Evolutionary conservation across 345 rosid genomes (phyloP).

Genomic region (Clausena lansium): DNA sequence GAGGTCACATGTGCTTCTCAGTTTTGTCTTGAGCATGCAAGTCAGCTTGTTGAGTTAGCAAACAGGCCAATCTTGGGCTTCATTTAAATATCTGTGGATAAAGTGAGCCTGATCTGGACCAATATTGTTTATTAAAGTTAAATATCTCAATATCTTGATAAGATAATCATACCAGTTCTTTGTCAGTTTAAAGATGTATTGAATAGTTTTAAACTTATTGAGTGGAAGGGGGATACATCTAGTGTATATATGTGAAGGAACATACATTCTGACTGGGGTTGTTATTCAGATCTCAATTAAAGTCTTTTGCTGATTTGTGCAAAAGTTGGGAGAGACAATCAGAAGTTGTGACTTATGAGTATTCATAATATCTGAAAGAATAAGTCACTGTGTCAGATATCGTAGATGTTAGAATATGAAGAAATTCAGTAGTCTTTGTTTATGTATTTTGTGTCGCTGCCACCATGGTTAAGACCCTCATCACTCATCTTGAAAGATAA

Average conservation of each 20-base stretch:
- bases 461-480: not conserved
- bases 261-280: not conserved
- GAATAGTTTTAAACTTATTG: not conserved
- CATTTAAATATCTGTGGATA: not conserved
- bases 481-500: not conserved
- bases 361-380: not conserved
- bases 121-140: not conserved
- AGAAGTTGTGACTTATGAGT: not conserved
- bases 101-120: not conserved
- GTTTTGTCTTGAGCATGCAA: not conserved
- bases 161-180: not conserved
- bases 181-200: not conserved
- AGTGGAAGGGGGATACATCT: not conserved
- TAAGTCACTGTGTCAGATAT: not conserved
- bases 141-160: not conserved
- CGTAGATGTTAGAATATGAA: not conserved
- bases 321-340: not conserved
- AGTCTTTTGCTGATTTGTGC: not conserved
- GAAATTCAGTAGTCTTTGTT: not conserved
- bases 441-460: not conserved
- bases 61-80: not conserved
- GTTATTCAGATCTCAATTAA: not conserved
- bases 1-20: not conserved
- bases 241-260: not conserved
- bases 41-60: conserved; percentile 4